Evolutionary conservation across 768 basidiomycete genomes (phyloP).

Genomic region (Boletellus sp.): DNA sequence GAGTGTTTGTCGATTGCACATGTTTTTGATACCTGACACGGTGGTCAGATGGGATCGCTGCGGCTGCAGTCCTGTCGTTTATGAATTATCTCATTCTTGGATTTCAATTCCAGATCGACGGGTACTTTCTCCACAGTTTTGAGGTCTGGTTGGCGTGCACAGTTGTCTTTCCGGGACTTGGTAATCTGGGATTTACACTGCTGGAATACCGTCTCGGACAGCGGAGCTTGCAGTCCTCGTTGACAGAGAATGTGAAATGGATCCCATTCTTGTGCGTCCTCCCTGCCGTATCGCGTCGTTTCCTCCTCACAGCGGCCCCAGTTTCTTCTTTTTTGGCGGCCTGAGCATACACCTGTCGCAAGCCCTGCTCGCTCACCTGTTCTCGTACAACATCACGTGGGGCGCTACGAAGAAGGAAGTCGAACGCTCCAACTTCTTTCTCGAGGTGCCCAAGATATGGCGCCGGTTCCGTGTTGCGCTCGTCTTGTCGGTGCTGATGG

Average conservation of each 20-base stretch:
- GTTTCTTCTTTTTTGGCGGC: constrained; percentile 55
- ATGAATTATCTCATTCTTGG: constrained; percentile 79
- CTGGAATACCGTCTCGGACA: constrained; percentile 71
- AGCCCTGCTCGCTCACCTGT: constrained; percentile 53
- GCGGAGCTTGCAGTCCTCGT: constrained; percentile 16
- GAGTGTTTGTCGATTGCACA: constrained; percentile 12
- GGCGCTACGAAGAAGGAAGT: constrained; percentile 75
- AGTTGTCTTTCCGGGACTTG: constrained; percentile 70
- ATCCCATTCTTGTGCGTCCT: constrained; percentile 37
- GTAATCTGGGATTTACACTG: constrained; percentile 69
- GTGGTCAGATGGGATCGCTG: constrained; percentile 53
- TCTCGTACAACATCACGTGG: constrained; percentile 60
- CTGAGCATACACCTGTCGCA: constrained; percentile 50
- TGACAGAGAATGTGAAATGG: constrained; percentile 28
- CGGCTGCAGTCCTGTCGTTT: constrained; percentile 58
- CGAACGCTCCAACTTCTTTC: constrained; percentile 87
- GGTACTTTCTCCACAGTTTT: constrained; percentile 73
- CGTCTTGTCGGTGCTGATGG: constrained; percentile 45
- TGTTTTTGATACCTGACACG: neutral
- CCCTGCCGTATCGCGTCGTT: neutral
- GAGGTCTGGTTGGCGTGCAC: constrained; percentile 79
- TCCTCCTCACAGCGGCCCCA: neutral
- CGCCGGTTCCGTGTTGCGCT: constrained; percentile 71
- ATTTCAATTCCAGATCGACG: constrained; percentile 64
- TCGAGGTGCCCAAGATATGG: constrained; percentile 81